Evolutionary conservation across 2,329 filamentous ascomycete species (phyloP).

Genomic region (Colletotrichum agaves): DNA sequence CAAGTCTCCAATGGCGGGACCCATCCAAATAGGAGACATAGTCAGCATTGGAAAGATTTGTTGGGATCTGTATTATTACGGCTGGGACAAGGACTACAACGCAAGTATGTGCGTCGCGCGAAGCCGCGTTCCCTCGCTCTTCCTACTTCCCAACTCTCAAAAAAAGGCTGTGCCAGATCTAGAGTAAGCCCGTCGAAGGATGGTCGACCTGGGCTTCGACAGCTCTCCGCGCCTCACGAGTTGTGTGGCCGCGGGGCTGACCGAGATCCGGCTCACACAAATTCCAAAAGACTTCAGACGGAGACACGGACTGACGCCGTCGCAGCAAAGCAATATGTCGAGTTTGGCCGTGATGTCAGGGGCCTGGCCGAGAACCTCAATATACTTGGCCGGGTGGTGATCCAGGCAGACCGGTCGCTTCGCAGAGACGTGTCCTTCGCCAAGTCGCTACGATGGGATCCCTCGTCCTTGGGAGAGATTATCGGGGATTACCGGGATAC

Average conservation of each 20-base stretch:
- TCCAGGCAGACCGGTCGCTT: slow-evolving; percentile 43
- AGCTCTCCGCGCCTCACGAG: not conserved
- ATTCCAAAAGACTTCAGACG: not conserved
- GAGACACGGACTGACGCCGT: slow-evolving; percentile 6
- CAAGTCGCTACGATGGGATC: slow-evolving; percentile 39
- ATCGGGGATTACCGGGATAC: slow-evolving; percentile 47
- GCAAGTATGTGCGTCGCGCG: slow-evolving; percentile 41
- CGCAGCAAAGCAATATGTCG: slow-evolving; percentile 46
- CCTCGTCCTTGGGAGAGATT: slow-evolving; percentile 40
- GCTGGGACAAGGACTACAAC: slow-evolving; percentile 47
- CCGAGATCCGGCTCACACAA: not conserved
- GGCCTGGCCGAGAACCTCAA: slow-evolving; percentile 46
- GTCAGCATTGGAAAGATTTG: slow-evolving; percentile 46
- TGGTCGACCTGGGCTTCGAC: slow-evolving; percentile 1
- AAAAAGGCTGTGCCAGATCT: not conserved
- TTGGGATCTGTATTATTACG: slow-evolving; percentile 47
- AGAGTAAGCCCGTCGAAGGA: not conserved
- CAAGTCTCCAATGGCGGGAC: slow-evolving; percentile 27
- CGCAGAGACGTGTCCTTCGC: slow-evolving; percentile 40
- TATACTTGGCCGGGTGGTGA: slow-evolving; percentile 45
- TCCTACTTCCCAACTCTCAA: not conserved
- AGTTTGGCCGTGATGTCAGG: slow-evolving; percentile 47
- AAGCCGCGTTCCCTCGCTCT: not conserved
- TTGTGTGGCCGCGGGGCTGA: slow-evolving; percentile 11
- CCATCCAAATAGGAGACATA: slow-evolving; percentile 45